These are phyloP conservation scores for Heterococcus sp. DNA, from an alignment of 108 stramenopile genomes.

Conservation along the genomic window DNA sequence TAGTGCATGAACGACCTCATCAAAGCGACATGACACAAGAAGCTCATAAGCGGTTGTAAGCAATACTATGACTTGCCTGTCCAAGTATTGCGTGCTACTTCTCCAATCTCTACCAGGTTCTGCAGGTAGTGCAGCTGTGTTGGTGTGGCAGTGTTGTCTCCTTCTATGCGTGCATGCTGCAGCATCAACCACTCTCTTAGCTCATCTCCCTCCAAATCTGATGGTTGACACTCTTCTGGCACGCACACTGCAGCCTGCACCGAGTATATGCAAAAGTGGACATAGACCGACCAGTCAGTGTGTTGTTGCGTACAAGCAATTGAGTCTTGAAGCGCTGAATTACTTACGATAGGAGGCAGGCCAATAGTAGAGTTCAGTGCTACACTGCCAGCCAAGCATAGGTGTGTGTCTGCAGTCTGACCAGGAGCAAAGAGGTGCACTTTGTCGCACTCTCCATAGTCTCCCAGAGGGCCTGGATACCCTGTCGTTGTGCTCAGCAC, in stretches of 20 bases:
- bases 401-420: background rate
- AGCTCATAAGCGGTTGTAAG: too few species aligned
- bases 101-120: background rate
- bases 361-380: background rate
- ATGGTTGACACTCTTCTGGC: background rate
- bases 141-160: background rate
- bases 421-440: background rate
- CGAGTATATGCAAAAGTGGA: too few species aligned
- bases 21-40: too few species aligned
- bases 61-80: background rate
- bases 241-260: too few species aligned
- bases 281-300: too few species aligned
- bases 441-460: slow-evolving; percentile 20
- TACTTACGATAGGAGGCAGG: background rate
- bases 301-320: too few species aligned
- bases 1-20: too few species aligned
- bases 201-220: background rate
- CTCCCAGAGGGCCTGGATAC: slow-evolving; percentile 33
- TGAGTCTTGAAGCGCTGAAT: too few species aligned
- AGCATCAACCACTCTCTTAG: background rate
- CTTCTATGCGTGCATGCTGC: background rate
- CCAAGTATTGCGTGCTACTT: background rate
- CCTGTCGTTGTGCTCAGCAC: background rate
- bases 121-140: background rate
- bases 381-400: background rate